Conservation (phyloP, 176 grass and related monocot species). For the Miscanthus lutarioriparius region DNA sequence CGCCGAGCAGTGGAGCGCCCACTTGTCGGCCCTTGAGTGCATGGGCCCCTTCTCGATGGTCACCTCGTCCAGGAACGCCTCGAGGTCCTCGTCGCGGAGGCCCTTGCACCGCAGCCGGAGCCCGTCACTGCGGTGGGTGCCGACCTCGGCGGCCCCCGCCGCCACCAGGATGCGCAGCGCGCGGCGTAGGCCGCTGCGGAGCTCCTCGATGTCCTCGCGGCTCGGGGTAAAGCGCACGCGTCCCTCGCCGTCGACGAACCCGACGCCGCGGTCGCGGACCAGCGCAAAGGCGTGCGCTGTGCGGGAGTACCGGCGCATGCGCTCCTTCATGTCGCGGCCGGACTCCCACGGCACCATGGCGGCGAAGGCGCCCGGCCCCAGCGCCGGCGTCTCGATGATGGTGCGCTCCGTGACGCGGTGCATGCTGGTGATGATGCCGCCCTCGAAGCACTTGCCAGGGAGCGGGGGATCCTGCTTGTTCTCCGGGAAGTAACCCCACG, state of each 20-base stretch:
- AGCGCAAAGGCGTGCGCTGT: conserved; percentile 73
- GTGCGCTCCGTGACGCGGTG: conserved; percentile 60
- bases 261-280: conserved; percentile 64
- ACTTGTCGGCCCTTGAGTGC: conserved; percentile 34
- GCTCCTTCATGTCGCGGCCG: conserved; percentile 73
- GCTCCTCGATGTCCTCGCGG: conserved; percentile 51
- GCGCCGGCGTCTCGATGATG: conserved; percentile 71
- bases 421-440: conserved; percentile 87
- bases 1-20: conserved; percentile 57
- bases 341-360: conserved; percentile 68
- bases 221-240: conserved; percentile 40
- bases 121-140: conserved; percentile 81
- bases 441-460: conserved; percentile 55
- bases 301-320: conserved; percentile 59
- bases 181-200: conserved; percentile 50
- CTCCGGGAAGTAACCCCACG: conserved; percentile 91
- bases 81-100: conserved; percentile 49
- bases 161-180: conserved; percentile 67
- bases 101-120: conserved; percentile 58
- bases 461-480: conserved; percentile 32
- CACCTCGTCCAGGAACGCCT: conserved; percentile 73
- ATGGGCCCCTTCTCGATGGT: conserved; percentile 51
- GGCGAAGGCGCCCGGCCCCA: conserved; percentile 58
- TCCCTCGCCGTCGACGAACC: conserved; percentile 49
- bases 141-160: conserved; percentile 73